Evolutionary conservation across 495 filamentous ascomycete species (phyloP).

Genomic region (Aspergillus diversus): DNA sequence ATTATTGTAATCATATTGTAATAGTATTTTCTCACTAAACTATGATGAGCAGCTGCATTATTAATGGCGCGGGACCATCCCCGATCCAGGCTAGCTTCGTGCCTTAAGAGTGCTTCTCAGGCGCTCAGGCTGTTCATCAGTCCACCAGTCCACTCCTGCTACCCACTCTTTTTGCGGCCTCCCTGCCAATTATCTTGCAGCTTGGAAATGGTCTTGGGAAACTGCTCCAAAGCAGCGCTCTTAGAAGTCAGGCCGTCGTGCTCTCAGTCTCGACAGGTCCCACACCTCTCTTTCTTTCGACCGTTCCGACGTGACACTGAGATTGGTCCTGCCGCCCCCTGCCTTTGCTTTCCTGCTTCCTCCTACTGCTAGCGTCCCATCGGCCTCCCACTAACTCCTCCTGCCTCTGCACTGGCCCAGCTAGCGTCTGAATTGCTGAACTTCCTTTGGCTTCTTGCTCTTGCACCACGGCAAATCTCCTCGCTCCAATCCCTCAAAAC

Average conservation of each 20-base stretch:
- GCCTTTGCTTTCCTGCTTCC: conserved; percentile 24
- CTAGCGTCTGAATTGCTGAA: conserved; percentile 27
- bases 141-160: conserved; percentile 5
- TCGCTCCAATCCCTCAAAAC: conserved; percentile 23
- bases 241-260: conserved; percentile 43
- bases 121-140: conserved; percentile 27
- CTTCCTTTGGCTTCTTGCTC: conserved; percentile 25
- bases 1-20: too few species aligned
- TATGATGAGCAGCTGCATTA: too few species aligned
- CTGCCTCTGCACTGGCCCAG: conserved; percentile 24
- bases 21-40: too few species aligned
- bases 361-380: conserved; percentile 22
- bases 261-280: conserved; percentile 23
- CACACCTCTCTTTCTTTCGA: conserved; percentile 30
- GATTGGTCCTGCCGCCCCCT: conserved; percentile 33
- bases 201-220: neutral
- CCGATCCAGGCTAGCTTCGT: conserved; percentile 14
- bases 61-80: conserved; percentile 1
- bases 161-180: conserved; percentile 1
- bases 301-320: conserved; percentile 36
- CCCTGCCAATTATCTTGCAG: conserved; percentile 8
- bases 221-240: conserved; percentile 5
- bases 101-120: conserved; percentile 26
- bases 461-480: conserved; percentile 29
- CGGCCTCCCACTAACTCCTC: conserved; percentile 18